These are phyloP conservation scores for Microbotryum saponariae DNA, from an alignment of 1,284 basidiomycete genomes.

Conservation along the genomic window DNA sequence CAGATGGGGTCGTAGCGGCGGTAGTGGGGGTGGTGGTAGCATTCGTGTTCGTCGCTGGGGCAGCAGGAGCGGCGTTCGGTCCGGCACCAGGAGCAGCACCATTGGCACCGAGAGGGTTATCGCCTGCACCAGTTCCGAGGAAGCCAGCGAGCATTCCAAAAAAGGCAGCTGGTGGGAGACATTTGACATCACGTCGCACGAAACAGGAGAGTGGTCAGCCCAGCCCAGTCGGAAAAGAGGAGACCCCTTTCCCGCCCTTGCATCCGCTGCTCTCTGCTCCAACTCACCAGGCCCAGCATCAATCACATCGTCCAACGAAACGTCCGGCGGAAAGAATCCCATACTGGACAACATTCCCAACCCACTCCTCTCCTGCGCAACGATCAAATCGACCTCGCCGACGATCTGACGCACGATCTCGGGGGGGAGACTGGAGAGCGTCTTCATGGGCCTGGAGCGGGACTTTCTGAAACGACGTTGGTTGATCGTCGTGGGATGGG, in stretches of 20 bases:
- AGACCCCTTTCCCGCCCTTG: background rate
- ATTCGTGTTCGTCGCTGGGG: background rate
- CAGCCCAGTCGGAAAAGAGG: no score
- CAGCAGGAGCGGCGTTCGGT: background rate
- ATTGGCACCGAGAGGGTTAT: background rate
- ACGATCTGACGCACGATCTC: slow-evolving; percentile 25
- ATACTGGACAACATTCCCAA: background rate
- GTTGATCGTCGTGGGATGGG: no score
- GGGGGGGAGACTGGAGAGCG: slow-evolving; percentile 12
- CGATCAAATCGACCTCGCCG: slow-evolving; percentile 10
- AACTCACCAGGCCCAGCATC: background rate
- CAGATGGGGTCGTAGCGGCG: background rate
- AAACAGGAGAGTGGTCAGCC: background rate
- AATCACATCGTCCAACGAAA: background rate
- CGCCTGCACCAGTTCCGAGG: background rate
- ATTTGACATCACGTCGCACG: slow-evolving; percentile 11
- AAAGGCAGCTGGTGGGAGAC: slow-evolving; percentile 6
- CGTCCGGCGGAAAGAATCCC: background rate
- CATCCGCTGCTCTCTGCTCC: background rate
- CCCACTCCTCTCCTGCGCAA: background rate
- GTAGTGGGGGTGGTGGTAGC: background rate
- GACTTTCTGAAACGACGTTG: no score
- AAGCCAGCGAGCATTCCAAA: background rate
- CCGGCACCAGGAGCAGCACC: no score
- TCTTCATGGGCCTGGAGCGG: background rate